A percentile compares a stretch with the other conserved stretches of the same genome.
phyloP scores from a whole-genome alignment of 2,329 filamentous ascomycete genomes.

The Ophiostoma montium region DNA sequence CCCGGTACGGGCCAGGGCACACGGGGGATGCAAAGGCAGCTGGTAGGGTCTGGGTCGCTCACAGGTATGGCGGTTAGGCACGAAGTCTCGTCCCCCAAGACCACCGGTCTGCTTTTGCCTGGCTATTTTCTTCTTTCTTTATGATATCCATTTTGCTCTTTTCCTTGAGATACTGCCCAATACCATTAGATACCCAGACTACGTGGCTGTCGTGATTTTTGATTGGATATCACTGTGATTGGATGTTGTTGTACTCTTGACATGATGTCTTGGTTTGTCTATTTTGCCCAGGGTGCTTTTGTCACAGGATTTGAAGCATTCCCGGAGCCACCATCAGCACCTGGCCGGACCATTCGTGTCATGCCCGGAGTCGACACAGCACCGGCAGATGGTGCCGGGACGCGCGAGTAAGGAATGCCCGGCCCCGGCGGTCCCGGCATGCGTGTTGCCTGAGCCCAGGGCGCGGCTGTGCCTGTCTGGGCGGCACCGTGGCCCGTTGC shows the following conservation, averaged over 20 bases:
- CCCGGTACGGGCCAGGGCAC: neutral
- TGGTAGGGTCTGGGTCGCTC: constrained; percentile 1
- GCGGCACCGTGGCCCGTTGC: neutral
- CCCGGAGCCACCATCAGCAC: constrained; percentile 1
- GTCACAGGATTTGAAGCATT: constrained; percentile 19
- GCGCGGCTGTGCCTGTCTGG: constrained; percentile 14
- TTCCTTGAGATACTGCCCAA: constrained; percentile 5
- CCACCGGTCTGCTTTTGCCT: neutral
- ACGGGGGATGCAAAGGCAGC: neutral
- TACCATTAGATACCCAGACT: constrained; percentile 8
- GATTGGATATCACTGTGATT: neutral
- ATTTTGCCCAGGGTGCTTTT: constrained; percentile 33
- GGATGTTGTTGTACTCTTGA: neutral
- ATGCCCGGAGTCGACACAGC: neutral
- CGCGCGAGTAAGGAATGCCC: constrained; percentile 26
- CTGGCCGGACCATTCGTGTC: neutral
- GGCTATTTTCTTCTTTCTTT: constrained; percentile 7
- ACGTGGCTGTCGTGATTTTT: neutral
- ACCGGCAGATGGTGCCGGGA: constrained; percentile 6
- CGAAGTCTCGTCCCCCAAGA: neutral
- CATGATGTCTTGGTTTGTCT: neutral
- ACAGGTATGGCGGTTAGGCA: neutral
- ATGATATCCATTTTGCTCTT: constrained; percentile 12
- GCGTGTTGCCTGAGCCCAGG: constrained; percentile 17
- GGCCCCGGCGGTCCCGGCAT: constrained; percentile 15